Evolutionary conservation across 495 filamentous ascomycete genomes (phyloP), one percentile per base, ranked within the genome.

Genomic region (Astrothelium subdiscretum): DNA sequence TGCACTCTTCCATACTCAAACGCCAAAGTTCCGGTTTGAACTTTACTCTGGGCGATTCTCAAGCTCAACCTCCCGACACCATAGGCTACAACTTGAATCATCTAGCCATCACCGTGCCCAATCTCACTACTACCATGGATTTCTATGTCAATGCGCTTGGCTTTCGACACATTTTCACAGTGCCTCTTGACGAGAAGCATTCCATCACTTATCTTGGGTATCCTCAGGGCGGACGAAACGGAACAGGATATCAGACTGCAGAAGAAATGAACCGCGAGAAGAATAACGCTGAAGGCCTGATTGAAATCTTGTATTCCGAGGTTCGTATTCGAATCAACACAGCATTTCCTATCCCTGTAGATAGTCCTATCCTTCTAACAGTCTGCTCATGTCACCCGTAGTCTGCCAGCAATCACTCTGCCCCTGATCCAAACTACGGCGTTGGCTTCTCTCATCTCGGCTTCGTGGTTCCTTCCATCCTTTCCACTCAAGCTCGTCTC

Each of bases 81-180:
- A 31, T 64, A 27, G 67, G 71, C 61, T 79, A 75, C 73, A 73
- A 70, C 59, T 66, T 79, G n/a, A 80, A 79, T 68, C 78, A 81
- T 64, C 61, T 75, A 60, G 73, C 75, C 62, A 67, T 81, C 59
- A 71, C 73, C 57, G 74, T 78, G 52, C 65, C 63, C 52, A 69
- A 80, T 57, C 72, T 76, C 12, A 59, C 63, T 31, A 68, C 66
- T 60, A 76, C 74, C 10, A 68, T 77, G 0, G 65, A 74, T 63
- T 81, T 79, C 72, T 81, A 81, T 60, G 68, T 73, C 48, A 64
- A 75, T 52, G 71, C 79, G 13, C 71, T 81, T 57, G 78, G 78
- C 61, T 76, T 81, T 72, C 78, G 77, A 24, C 69, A 75, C 15
- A 67, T 80, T 48, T 81, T 77, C 67, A 76, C 74, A 13, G 65